Conservation (phyloP, 2,329 filamentous ascomycete species). For the Nothomitra cinnamomea region DNA sequence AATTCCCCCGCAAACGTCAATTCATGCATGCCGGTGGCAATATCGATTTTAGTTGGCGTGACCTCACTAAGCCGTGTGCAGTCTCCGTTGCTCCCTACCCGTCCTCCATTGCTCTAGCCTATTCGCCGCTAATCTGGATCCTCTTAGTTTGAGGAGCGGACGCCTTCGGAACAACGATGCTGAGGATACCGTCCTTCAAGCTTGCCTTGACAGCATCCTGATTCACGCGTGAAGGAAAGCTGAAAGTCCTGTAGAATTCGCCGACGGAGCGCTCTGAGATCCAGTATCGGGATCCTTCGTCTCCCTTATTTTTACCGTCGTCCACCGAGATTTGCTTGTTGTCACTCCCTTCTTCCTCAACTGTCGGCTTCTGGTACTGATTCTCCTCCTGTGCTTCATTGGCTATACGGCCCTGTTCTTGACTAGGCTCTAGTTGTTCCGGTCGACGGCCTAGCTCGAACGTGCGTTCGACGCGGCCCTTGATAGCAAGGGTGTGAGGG, state of each 20-base stretch:
- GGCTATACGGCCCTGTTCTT: slow-evolving; percentile 13
- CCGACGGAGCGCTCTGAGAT: slow-evolving; percentile 47
- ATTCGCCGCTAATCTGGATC: neutral
- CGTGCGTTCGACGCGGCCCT: slow-evolving; percentile 49
- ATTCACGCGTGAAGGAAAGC: slow-evolving; percentile 47
- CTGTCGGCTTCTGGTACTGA: no score
- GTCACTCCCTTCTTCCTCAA: no score
- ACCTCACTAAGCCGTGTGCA: no score
- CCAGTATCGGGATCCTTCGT: slow-evolving; percentile 44
- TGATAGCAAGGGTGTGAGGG: slow-evolving; percentile 52
- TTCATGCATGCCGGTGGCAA: no score
- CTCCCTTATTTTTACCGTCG: slow-evolving; percentile 16
- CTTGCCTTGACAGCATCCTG: slow-evolving; percentile 42
- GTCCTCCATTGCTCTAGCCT: no score
- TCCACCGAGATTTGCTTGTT: slow-evolving; percentile 35
- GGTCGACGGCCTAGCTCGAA: slow-evolving; percentile 24
- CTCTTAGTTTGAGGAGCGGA: neutral
- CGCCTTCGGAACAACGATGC: slow-evolving; percentile 47
- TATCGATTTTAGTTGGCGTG: no score
- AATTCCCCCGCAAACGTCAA: no score
- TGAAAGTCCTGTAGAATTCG: slow-evolving; percentile 51
- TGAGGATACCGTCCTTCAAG: slow-evolving; percentile 49
- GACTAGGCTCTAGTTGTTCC: neutral
- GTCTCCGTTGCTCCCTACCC: no score
- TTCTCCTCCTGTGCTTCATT: slow-evolving; percentile 17